These are phyloP conservation scores for Penicillium sp. DNA, from an alignment of 2,329 filamentous ascomycete genomes.

Conservation along the genomic window DNA sequence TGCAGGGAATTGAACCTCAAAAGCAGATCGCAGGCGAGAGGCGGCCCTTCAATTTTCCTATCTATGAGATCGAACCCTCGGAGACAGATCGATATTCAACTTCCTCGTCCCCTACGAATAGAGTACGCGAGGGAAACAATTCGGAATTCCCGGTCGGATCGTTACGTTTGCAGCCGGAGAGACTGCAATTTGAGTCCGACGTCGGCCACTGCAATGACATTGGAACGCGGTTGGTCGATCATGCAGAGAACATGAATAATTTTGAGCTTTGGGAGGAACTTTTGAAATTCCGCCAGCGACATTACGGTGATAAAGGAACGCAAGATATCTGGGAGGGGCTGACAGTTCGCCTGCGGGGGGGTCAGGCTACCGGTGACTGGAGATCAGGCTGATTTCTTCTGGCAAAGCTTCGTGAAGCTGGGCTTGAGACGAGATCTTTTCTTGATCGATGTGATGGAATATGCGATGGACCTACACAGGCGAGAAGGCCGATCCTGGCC, in stretches of 20 bases:
- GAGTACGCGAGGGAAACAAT: background rate
- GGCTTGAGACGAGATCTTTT: slow-evolving; percentile 40
- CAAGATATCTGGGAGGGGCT: slow-evolving; percentile 48
- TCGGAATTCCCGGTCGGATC: slow-evolving; percentile 16
- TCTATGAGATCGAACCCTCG: slow-evolving; percentile 36
- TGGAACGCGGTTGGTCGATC: slow-evolving; percentile 46
- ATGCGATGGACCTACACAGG: slow-evolving; percentile 47
- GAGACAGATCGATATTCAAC: slow-evolving; percentile 8
- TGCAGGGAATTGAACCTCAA: slow-evolving; percentile 1
- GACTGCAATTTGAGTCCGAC: slow-evolving; percentile 48
- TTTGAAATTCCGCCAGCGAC: slow-evolving; percentile 48
- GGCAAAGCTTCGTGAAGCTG: slow-evolving; percentile 45
- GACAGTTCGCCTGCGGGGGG: slow-evolving; percentile 34
- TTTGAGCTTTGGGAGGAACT: slow-evolving; percentile 52
- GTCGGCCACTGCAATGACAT: slow-evolving; percentile 41
- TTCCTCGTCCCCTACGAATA: slow-evolving; percentile 2
- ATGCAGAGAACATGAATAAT: slow-evolving; percentile 36
- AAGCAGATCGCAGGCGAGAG: slow-evolving; percentile 9
- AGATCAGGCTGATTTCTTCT: slow-evolving; percentile 45
- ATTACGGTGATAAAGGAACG: slow-evolving; percentile 48
- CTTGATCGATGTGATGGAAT: slow-evolving; percentile 38
- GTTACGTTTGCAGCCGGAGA: slow-evolving; percentile 38
- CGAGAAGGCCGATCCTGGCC: slow-evolving; percentile 44
- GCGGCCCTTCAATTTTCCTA: slow-evolving; percentile 27
- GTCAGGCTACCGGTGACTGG: slow-evolving; percentile 43